Percentiles rank a stretch among this genome's conserved stretches.
These are phyloP conservation scores for Manihot esculenta DNA, from an alignment of 441 rosid genomes.

Conservation along the genomic window DNA sequence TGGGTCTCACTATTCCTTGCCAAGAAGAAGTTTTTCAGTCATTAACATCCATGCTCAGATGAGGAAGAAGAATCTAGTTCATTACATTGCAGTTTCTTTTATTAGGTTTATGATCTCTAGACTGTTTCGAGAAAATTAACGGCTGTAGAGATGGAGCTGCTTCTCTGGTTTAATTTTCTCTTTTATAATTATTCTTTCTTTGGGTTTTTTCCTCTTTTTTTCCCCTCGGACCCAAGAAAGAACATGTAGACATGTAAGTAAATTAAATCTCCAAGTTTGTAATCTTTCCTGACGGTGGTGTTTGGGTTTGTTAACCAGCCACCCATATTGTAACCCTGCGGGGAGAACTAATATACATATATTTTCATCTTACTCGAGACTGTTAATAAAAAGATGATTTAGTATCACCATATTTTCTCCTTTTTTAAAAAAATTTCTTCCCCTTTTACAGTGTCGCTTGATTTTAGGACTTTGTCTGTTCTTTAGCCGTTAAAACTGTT, in stretches of 20 bases:
- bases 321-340: conserved; percentile 2
- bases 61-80: neutral
- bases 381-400: too few species aligned
- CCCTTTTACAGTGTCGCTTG: neutral
- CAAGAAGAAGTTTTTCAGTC: conserved; percentile 79
- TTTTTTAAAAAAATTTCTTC: too few species aligned
- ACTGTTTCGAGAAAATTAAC: conserved; percentile 18
- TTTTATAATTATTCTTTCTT: neutral
- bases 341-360: too few species aligned
- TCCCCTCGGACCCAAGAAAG: conserved; percentile 34
- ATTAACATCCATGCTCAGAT: conserved; percentile 69
- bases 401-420: too few species aligned
- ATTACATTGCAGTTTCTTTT: too few species aligned
- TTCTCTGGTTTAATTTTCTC: conserved; percentile 41
- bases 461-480: conserved; percentile 15
- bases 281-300: conserved; percentile 41
- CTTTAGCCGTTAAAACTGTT: conserved; percentile 23
- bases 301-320: conserved; percentile 19
- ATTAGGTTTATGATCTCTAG: too few species aligned
- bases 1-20: conserved; percentile 96
- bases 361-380: too few species aligned
- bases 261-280: conserved; percentile 11
- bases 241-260: conserved; percentile 23
- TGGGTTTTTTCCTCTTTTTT: conserved; percentile 25
- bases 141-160: conserved; percentile 52